Percentiles rank a stretch among this genome's conserved stretches.
These are phyloP conservation scores for Trichoderma harzianum DNA, from an alignment of 2,329 filamentous ascomycete genomes.

Conservation along the genomic window DNA sequence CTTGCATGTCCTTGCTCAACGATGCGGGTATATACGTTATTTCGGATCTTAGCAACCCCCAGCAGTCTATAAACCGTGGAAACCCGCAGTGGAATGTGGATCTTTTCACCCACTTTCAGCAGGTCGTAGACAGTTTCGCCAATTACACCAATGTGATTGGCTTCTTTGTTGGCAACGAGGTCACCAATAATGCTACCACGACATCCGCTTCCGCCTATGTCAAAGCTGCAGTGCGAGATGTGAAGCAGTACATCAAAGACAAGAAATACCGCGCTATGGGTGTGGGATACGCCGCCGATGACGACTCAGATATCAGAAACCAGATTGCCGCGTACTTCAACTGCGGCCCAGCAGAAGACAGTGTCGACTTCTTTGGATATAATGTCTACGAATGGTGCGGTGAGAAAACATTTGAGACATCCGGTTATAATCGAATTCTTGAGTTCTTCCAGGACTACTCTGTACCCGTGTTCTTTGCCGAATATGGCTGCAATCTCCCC, in stretches of 20 bases:
- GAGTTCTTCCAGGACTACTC: slow-evolving; percentile 85
- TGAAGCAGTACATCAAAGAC: slow-evolving; percentile 85
- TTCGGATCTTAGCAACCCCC: slow-evolving; percentile 81
- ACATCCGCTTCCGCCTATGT: slow-evolving; percentile 89
- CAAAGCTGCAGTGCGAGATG: slow-evolving; percentile 95
- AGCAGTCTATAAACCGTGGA: slow-evolving; percentile 79
- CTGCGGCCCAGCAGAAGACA: slow-evolving; percentile 62
- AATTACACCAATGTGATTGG: slow-evolving; percentile 89
- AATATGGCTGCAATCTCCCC: slow-evolving; percentile 88
- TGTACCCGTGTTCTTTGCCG: slow-evolving; percentile 95
- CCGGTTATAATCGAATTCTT: slow-evolving; percentile 79
- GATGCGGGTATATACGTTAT: slow-evolving; percentile 93
- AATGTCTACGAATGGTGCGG: slow-evolving; percentile 99
- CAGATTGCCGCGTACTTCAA: slow-evolving; percentile 92
- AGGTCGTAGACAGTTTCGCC: slow-evolving; percentile 75
- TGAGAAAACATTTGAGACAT: slow-evolving; percentile 68
- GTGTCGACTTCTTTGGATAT: slow-evolving; percentile 98
- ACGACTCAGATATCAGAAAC: slow-evolving; percentile 77
- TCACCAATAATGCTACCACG: slow-evolving; percentile 85
- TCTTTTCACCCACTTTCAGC: slow-evolving; percentile 76
- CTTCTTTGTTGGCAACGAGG: slow-evolving; percentile 99
- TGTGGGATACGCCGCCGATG: slow-evolving; percentile 95
- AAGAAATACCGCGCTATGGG: slow-evolving; percentile 76
- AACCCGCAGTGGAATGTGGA: slow-evolving; percentile 75
- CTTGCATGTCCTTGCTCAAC: slow-evolving; percentile 80